Conservation (phyloP, 2,329 filamentous ascomycete genomes). For the Pseudocercospora macadamiae region DNA sequence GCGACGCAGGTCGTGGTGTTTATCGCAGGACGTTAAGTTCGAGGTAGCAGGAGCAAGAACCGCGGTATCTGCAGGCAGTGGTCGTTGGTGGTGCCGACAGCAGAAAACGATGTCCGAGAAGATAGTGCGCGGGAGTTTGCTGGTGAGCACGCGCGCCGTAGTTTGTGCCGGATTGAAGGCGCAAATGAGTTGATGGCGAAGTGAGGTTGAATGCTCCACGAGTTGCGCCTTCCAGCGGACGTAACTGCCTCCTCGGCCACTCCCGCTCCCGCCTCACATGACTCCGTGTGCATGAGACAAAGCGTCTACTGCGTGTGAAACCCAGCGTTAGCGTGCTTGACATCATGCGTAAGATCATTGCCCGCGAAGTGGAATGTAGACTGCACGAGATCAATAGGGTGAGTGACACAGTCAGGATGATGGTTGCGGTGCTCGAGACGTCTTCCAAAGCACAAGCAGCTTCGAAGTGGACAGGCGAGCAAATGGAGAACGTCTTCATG, state of each 20-base stretch:
- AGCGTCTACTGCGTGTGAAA: background rate
- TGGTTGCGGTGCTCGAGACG: too few species aligned
- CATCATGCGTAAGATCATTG: too few species aligned
- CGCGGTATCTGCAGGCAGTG: conserved; percentile 10
- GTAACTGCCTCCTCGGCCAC: conserved; percentile 4
- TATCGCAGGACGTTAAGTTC: background rate
- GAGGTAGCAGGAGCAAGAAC: conserved; percentile 2
- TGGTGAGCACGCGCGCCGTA: background rate
- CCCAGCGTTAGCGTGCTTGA: too few species aligned
- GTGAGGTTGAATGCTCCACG: background rate
- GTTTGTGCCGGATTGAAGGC: background rate
- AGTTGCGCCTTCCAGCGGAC: conserved; percentile 6
- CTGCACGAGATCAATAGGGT: too few species aligned
- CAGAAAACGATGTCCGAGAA: conserved; percentile 8
- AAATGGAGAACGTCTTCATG: too few species aligned
- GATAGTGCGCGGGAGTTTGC: background rate
- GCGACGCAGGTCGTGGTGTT: background rate
- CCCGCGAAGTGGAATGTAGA: too few species aligned
- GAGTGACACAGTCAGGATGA: too few species aligned
- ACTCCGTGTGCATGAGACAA: background rate
- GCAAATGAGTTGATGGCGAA: background rate
- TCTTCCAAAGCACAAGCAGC: too few species aligned
- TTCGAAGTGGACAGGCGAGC: too few species aligned
- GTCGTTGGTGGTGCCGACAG: background rate
- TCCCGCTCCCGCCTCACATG: background rate